Base-by-base conservation (phyloP, 73 alveolate species). In the Tetrahymena elliotti region DNA sequence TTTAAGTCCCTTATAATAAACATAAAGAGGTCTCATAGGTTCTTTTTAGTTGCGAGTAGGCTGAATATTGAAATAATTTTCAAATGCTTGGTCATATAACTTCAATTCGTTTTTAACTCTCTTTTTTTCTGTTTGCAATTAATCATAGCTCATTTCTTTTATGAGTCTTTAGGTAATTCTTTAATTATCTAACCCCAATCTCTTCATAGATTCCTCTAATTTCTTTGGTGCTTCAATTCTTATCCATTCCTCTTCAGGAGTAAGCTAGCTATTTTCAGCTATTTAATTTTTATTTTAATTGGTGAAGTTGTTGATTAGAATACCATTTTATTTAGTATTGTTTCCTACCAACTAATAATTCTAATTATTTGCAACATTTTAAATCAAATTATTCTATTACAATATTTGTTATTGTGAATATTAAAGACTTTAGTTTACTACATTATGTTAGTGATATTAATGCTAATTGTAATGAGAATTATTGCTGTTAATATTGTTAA, bases 11-110 rank as follows among this genome's bases (percentile, higher is more conserved):
- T 98, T 97, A 94, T 98, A 98, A 96, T 98, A 98, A 96, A 98
- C 96, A 94, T 98, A 98, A 34, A 98, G 95, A 4, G 98, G 98
- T 93, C 99, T 83, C 99, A 98, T 98, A 13, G 99, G 99, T 92
- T 98, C 99, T 95, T 98, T 98, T 47, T 98, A 99, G 24, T 95
- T 92, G 38, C 99, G 83, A 10, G 39, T 52, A 33, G 99, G 99
- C 22, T 94, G 68, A 33, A 98, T 82, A 35, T 68, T 41, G 94
- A 97, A 98, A 18, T 52, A 84, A 2, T 54, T 16, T 54, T 94
- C 83, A 95, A 98, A 98, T 11, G 93, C 96, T 37, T 95, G 54
- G 94, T 98, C 99, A 95, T 98, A 98, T 47, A 39, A 35, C 93
- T 98, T 98, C 39, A 98, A 95, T 94, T 98, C 99, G 93, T 98